Evolutionary conservation across 2,329 filamentous ascomycete species (phyloP).

Genomic region (Fusarium verrucosum): DNA sequence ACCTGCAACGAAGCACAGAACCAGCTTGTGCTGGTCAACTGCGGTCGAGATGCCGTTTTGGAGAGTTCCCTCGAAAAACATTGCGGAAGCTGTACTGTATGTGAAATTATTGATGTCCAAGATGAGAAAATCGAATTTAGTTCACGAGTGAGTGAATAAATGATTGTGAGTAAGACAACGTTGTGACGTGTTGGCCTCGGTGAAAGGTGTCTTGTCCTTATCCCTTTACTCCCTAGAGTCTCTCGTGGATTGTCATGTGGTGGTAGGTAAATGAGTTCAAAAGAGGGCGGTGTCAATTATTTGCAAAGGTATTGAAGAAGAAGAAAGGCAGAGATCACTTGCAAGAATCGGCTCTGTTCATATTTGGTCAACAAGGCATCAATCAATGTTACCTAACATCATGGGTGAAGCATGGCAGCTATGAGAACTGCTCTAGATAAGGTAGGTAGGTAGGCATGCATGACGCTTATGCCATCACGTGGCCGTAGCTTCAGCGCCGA

Average conservation of each 20-base stretch:
- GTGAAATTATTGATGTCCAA: not conserved
- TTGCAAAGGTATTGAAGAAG: not conserved
- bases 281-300: not conserved
- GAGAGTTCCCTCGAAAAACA: slow-evolving; percentile 85
- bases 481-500: slow-evolving; percentile 3
- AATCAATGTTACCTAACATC: slow-evolving; percentile 2
- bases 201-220: slow-evolving; percentile 40
- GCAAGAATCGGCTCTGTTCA: slow-evolving; percentile 1
- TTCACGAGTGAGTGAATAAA: not conserved
- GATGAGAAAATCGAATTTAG: not conserved
- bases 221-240: slow-evolving; percentile 17
- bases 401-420: slow-evolving; percentile 6
- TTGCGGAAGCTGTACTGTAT: slow-evolving; percentile 46
- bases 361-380: not conserved
- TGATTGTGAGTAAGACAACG: slow-evolving; percentile 1
- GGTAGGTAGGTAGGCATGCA: no score
- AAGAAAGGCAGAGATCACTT: not conserved
- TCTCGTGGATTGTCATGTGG: not conserved
- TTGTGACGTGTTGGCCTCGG: slow-evolving; percentile 10
- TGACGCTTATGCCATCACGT: slow-evolving; percentile 33
- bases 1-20: slow-evolving; percentile 88
- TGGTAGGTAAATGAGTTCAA: not conserved
- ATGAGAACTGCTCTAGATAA: no score
- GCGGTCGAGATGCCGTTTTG: slow-evolving; percentile 83
- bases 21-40: slow-evolving; percentile 77